Evolutionary conservation across 2,329 filamentous ascomycete genomes (phyloP), one percentile per base, ranked within the genome.

Genomic region (Microdochium paspali): DNA sequence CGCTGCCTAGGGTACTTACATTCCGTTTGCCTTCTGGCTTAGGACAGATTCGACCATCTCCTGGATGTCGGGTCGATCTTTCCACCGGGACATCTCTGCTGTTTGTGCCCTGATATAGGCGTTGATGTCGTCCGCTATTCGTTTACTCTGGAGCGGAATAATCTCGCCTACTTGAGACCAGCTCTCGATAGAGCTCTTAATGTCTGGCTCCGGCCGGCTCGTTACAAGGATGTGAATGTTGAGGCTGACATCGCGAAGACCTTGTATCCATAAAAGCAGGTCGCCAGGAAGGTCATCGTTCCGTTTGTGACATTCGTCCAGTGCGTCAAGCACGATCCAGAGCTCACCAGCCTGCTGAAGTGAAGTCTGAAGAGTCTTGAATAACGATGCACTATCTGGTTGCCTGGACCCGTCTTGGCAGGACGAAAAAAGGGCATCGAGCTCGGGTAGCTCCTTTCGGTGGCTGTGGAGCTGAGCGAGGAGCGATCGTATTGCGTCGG

Each of bases 401-500:
- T 61, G 54, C 10, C 44, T 50, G 5, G 48, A 10, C 24, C 58
- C 55, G 20, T 58, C 54, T 1, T 54, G 44, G 31, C 52, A 58
- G 12, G 55, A 56, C 3, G 52, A 56, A 44, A 56, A 63, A 1
- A 66, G 50, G 3, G 46, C 20, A 4, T 64, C 52, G 6, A 67
- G 42, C 25, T 44, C 9, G 24, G 51, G 57, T 13, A 56, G 44
- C 12, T 44, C 44, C 12, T 45, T 47, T 10, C 44, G 50, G 13
- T 55, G 53, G 21, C 53, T 35, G 44, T 58, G 58, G 2, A 70
- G 52, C 46, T 71, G 68, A 15, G 32, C 49, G 10, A 69, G 44
- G 3, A 72, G 52, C 10, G 66, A 69, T 18, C 61, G 59, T 2
- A 71, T 12, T 56, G 68, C 61, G 0, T 56, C 51, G 15, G 64